A percentile compares a stretch with the other conserved stretches of the same genome.
Conservation (phyloP, 352 stramenopile genomes). For the Stephanocyclus meneghinianus region DNA sequence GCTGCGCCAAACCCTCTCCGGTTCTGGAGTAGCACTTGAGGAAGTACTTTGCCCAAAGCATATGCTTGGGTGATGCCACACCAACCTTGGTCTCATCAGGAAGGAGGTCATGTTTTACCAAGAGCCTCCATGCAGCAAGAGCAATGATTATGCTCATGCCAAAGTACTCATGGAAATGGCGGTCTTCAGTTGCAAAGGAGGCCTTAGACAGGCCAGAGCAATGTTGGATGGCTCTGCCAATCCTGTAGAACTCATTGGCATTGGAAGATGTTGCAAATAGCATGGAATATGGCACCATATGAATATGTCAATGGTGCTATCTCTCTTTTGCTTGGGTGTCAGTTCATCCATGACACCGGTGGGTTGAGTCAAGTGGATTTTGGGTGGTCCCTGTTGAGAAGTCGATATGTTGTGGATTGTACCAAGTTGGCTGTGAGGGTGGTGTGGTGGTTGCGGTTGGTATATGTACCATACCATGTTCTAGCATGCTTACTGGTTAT, state of each 20-base stretch:
- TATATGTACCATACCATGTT: too few species aligned
- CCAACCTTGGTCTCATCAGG: background rate
- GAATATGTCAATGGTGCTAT: background rate
- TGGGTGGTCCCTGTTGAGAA: too few species aligned
- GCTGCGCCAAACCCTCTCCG: background rate
- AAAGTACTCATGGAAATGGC: background rate
- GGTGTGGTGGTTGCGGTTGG: too few species aligned
- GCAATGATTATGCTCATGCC: background rate
- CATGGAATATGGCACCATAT: background rate
- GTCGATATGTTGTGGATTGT: too few species aligned
- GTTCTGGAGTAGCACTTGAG: constrained; percentile 1
- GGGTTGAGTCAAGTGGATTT: too few species aligned
- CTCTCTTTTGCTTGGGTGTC: too few species aligned
- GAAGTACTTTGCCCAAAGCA: background rate
- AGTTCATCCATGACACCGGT: too few species aligned
- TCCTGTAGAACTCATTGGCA: background rate
- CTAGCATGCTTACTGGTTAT: too few species aligned
- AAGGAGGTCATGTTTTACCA: background rate
- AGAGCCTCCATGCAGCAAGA: background rate
- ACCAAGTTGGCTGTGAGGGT: too few species aligned
- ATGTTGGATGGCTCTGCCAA: background rate
- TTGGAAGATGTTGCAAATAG: background rate
- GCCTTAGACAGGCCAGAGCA: background rate
- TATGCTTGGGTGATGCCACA: background rate
- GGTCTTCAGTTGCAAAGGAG: background rate